Percentiles rank a stretch among this genome's conserved stretches.
Evolutionary conservation across 495 filamentous ascomycete genomes (phyloP).

Genomic region (Trichoderma reesei): DNA sequence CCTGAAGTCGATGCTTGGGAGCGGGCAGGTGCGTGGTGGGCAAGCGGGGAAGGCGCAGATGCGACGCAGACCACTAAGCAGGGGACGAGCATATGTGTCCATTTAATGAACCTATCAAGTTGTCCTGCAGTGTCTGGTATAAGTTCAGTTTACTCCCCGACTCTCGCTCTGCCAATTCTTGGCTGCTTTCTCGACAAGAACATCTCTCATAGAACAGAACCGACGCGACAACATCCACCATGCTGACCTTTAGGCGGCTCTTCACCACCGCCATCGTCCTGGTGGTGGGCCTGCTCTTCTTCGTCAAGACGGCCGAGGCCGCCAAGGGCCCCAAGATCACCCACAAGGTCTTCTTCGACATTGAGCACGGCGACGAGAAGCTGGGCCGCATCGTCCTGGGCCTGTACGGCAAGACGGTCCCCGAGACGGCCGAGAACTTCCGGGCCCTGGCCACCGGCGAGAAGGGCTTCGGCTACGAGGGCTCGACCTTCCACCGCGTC

Average conservation of each 20-base stretch:
- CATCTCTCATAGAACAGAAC: neutral
- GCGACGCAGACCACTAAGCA: neutral
- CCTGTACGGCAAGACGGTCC: slow-evolving; percentile 97
- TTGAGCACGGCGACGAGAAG: slow-evolving; percentile 77
- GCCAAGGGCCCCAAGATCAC: slow-evolving; percentile 94
- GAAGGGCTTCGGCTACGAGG: slow-evolving; percentile 94
- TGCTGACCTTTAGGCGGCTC: slow-evolving; percentile 49
- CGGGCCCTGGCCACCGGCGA: slow-evolving; percentile 92
- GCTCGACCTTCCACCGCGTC: slow-evolving; percentile 94
- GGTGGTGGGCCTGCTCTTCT: slow-evolving; percentile 60
- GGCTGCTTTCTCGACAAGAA: neutral
- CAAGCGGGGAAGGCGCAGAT: slow-evolving; percentile 1
- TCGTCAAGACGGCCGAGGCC: slow-evolving; percentile 60
- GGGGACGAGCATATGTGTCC: neutral
- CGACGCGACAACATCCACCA: slow-evolving; percentile 17
- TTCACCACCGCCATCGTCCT: slow-evolving; percentile 64
- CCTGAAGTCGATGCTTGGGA: neutral
- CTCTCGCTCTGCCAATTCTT: neutral
- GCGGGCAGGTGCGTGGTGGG: neutral
- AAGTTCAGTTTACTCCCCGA: neutral
- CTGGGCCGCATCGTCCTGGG: slow-evolving; percentile 85
- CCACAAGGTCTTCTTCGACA: slow-evolving; percentile 94
- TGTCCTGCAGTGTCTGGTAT: too few relatives aligned
- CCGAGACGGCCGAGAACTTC: slow-evolving; percentile 97
- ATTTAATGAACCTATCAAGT: too few relatives aligned